Evolutionary conservation across 1,284 basidiomycete genomes (phyloP), one percentile per base, ranked within the genome.

Genomic region (Veloporphyrellus conicus): DNA sequence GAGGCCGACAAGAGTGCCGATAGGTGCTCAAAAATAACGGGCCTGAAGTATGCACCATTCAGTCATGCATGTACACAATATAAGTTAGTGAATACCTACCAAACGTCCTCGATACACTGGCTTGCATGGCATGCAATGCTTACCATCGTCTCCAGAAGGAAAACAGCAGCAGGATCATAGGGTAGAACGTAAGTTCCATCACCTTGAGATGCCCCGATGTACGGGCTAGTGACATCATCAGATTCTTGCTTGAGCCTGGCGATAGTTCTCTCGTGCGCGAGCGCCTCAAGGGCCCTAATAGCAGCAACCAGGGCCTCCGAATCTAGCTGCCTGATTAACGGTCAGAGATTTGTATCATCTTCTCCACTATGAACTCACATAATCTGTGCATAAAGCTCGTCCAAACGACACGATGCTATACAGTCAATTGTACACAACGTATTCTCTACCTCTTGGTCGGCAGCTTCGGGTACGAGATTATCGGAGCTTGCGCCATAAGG

Each of bases 391-490:
- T 98, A 98, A 2, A 99, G 75, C 63, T 97, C 93, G 56, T 98
- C 94, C 20, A 99, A 71, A 41, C 90, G 83, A 67, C 96, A 99
- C 8, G 92, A 93, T 3, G 84, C 85, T 53, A 99, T 86, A 63
- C 93, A 98, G 65, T 99, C 96, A 40, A 97, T 88, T 1, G 96
- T 90, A 54, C 90, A 94, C 8, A 99, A 74, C 0, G 95, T 96
- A 50, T 87, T 93, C 69, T 99, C 96, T 18, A 98, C 74, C 59
- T 99, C 94, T 23, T 87, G 78, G 22, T 93, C 89, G 0, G 87
- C 91, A 23, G 86, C 88, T 49, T 90, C 85, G 10, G 91, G 89
- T 3, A 91, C 79, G 14, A 85, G 68, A 16, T 80, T 75, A 22
- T 93, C 90, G 7, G 78, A 73, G 57, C 78, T 83, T 19, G 79